phyloP scores from a whole-genome alignment of 169 alveolate species.

The Cryptosporidium xiaoi region DNA sequence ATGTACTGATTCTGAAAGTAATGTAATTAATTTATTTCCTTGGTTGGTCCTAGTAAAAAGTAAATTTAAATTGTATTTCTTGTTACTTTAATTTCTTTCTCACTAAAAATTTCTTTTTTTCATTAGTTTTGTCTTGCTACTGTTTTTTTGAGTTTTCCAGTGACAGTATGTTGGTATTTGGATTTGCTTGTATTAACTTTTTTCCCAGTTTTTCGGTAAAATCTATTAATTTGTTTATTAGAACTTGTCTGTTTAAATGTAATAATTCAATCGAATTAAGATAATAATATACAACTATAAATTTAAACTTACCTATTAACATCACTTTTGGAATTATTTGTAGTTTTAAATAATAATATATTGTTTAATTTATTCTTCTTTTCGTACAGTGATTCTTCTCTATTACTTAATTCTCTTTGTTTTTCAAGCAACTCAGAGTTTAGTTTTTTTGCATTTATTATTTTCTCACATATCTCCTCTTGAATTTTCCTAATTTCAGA shows the following conservation, averaged over 20 bases:
- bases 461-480: constrained; percentile 15
- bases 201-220: constrained; percentile 49
- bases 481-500: not conserved
- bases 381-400: constrained; percentile 10
- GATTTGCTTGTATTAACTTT: constrained; percentile 38
- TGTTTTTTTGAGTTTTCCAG: constrained; percentile 22
- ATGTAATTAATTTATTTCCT: too few species aligned
- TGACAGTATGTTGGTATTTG: constrained; percentile 13
- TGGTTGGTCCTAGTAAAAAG: too few species aligned
- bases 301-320: not conserved
- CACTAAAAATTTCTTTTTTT: too few species aligned
- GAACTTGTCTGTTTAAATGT: not conserved
- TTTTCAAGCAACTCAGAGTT: constrained; percentile 27
- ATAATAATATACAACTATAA: not conserved
- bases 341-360: not conserved
- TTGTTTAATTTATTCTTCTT: constrained; percentile 2
- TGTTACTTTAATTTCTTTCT: too few species aligned
- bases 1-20: too few species aligned
- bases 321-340: not conserved
- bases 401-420: constrained; percentile 51
- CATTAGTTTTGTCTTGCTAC: too few species aligned
- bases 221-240: constrained; percentile 23
- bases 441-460: constrained; percentile 1
- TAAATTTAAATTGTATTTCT: too few species aligned
- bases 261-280: too few species aligned